Evolutionary conservation across 2,329 filamentous ascomycete species (phyloP), one percentile per base, ranked within the genome.

Genomic region (Camillea tinctor): DNA sequence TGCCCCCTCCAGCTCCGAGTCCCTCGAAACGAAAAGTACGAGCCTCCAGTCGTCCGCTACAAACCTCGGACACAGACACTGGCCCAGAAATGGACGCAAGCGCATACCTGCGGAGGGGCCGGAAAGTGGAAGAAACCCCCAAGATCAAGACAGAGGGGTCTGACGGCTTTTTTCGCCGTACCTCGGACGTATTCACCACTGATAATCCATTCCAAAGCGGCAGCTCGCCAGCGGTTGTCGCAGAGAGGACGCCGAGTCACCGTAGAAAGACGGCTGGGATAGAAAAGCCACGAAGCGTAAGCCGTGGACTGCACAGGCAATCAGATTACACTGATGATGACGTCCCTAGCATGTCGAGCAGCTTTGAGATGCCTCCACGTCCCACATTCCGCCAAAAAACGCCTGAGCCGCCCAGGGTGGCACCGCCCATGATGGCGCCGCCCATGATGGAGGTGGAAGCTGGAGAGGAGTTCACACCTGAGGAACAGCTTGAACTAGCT

Each of bases 181-280:
- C 75, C 20, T 72, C 73, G 21, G 76, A 79, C 69, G 88, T 90
- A 30, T 98, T 98, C 75, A 92, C 90, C 1, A 84, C 88, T 67
- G 92, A 97, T 57, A 98, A 98, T 70, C 93, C 94, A 0, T 98
- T 98, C 72, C 94, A 98, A 74, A 91, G 90, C 71, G 90, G 92
- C 49, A 90, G 88, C 74, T 89, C 91, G 9, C 64, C 65, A 3
- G 88, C 91, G 1, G 75, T 83, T 5, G 72, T 78, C n/a, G 74
- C 75, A 1, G 75, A 81, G 24, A 79, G 79, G 72, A 79, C 80
- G 24, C 77, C 83, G 21, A 77, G 73, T 65, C 76, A 77, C 60
- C 81, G 83, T 50, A 79, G 84, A 64, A 80, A 79, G 68, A 81
- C 81, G n/a, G 71, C 75, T 1, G 79, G 73, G 19, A 72, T 75